Conservation (phyloP, 768 basidiomycete species). For the Lentinus tigrinus region DNA sequence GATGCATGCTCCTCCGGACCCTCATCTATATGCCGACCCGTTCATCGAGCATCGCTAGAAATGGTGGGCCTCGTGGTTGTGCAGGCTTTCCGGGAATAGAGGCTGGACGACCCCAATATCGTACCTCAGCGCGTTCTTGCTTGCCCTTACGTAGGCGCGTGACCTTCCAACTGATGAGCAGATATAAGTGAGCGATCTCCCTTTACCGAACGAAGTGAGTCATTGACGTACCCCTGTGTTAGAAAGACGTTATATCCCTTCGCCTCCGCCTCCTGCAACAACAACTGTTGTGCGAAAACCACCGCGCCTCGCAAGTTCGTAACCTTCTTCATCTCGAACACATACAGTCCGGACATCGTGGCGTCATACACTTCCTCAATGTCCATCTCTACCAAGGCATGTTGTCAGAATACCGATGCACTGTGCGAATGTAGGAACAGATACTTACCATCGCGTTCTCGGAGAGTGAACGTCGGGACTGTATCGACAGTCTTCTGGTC, state of each 20-base stretch:
- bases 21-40: neutral
- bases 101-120: constrained; percentile 69
- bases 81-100: constrained; percentile 47
- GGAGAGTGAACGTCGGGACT: constrained; percentile 59
- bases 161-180: constrained; percentile 12
- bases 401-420: too few species aligned
- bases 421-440: neutral
- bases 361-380: constrained; percentile 51
- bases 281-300: constrained; percentile 61
- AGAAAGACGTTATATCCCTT: constrained; percentile 65
- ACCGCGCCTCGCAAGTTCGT: constrained; percentile 53
- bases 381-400: constrained; percentile 49
- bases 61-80: constrained; percentile 61
- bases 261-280: constrained; percentile 53
- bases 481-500: constrained; percentile 63
- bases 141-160: constrained; percentile 38
- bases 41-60: constrained; percentile 57
- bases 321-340: constrained; percentile 43
- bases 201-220: too few species aligned
- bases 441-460: constrained; percentile 45
- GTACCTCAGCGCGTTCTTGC: constrained; percentile 63
- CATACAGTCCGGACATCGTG: constrained; percentile 54
- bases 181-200: neutral
- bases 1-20: neutral
- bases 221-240: constrained; percentile 57